Conservation (phyloP, 805 yeast genomes). For the Candida verbasci region DNA sequence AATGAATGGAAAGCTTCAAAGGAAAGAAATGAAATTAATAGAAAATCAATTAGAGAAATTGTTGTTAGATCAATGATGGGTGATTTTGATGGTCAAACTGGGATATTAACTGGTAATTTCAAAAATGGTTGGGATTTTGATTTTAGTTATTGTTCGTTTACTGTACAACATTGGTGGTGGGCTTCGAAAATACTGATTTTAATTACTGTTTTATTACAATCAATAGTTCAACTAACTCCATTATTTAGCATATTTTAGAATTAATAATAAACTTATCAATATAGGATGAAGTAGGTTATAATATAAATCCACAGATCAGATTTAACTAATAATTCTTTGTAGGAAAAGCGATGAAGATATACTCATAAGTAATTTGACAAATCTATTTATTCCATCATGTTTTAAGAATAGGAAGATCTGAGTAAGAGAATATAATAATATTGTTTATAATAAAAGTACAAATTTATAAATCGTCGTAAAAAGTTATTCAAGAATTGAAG, state of each 20-base stretch:
- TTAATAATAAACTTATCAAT: neutral
- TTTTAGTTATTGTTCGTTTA: constrained; percentile 74
- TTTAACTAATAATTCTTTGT: no score
- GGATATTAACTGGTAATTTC: constrained; percentile 74
- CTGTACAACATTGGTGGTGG: constrained; percentile 96
- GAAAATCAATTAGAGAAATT: constrained; percentile 58
- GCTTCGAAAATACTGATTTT: constrained; percentile 52
- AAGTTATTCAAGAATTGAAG: neutral
- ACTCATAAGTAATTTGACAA: neutral
- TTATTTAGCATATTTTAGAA: constrained; percentile 1
- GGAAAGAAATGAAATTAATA: constrained; percentile 15
- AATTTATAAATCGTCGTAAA: no score
- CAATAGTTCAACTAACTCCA: constrained; percentile 11
- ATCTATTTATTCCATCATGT: neutral
- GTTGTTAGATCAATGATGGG: constrained; percentile 97
- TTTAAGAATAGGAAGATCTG: no score
- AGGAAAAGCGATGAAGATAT: neutral
- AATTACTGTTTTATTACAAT: constrained; percentile 29
- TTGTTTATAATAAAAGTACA: no score
- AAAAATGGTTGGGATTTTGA: constrained; percentile 57
- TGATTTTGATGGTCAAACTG: constrained; percentile 86
- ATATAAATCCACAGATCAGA: no score
- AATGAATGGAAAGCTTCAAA: constrained; percentile 57
- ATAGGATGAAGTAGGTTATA: neutral
- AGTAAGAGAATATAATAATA: no score